Base-by-base conservation (phyloP, 371 early-diverging fungal species). In the Choanephora cucurbitarum region DNA sequence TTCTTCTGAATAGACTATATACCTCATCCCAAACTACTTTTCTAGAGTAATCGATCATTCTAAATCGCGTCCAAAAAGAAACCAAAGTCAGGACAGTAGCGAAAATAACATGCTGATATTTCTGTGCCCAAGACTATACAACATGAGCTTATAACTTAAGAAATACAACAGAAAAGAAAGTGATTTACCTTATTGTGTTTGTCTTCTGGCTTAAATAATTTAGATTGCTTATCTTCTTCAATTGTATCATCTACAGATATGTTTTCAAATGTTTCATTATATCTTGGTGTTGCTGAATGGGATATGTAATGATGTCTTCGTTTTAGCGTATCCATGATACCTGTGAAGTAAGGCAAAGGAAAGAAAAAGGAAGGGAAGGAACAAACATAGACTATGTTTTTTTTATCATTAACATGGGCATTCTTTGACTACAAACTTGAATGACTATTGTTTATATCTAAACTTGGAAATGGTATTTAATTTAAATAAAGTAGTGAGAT, bases 21-120 rank as follows among this genome's bases (percentile, higher is more conserved):
- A 79, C 82, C 80, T 84, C 85, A 52, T 81, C 89, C 91, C 90
- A 91, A 19, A 93, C 85, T 24, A 95, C 95, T 62, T 73, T 74
- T 64, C 85, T 67, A n/a, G 92, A 73, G 55, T 69, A 68, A 32
- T 80, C 81, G 63, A 95, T 93, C 48, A 76, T 68, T 69, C 87
- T 85, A 54, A 91, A 83, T 19, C 95, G 84, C 18, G 95, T 94
- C 61, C 80, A 73, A 50, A 88, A 70, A 2, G 91, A 72, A 2
- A 87, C 23, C 1, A 84, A 0, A 0, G 87, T 89, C 28, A 64
- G 33, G 10, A 52, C 1, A 31, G 44, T 52, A 14, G 48, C 40
- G 18, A 40, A 55, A 10, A 53, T 17, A 8, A 37, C 43, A 45
- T 57, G 52, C 39, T 48, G 46, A 56, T 60, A 33, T 15, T n/a